Base-by-base conservation (phyloP, 371 early-diverging fungal species). In the Actinomortierella ambigua region DNA sequence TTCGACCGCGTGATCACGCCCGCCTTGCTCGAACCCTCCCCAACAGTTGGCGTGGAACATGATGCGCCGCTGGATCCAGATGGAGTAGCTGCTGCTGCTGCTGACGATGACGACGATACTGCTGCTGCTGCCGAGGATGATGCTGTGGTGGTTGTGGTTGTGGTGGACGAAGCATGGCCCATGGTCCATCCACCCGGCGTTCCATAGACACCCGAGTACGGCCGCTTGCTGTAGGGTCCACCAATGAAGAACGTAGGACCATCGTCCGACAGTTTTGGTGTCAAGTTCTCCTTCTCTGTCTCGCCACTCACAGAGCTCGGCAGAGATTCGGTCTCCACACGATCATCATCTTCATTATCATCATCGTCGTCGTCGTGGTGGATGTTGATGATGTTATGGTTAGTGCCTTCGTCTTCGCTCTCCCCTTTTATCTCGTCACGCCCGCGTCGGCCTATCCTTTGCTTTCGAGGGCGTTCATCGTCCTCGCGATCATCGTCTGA, bases 251-350 rank as follows among this genome's bases (percentile, higher is more conserved):
- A 61, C 44, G 57, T 70, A 11, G 58, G 24, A 1, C 39, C 41
- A 18, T 69, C 69, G 0, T 65, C 58, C 17, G 57, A 23, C 20
- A 50, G 15, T 51, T 65, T 65, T 26, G 70, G 70, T 5, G 70
- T 70, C 13, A 49, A 53, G 20, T 70, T 70, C 51, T 70, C 70
- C 55, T 70, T 70, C 26, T 70, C 65, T 3, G 28, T 15, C 22
- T 65, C 70, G n/a, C 53, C 60, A n/a, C 58, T 49, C 5, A 20
- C 20, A 6, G 55, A 54, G 29, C 69, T 69, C 22, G 53, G 50
- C 8, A 56, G 50, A 2, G 70, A 70, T 28, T 62, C 77, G 20
- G 65, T 75, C 26, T 59, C 77, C 14, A 63, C 57, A 4, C 52
- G 43, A 18, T 65, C 77, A 46, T 59, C 55, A n/a, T 61, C 44